phyloP scores from a whole-genome alignment of 2,329 filamentous ascomycete genomes.

The Fulvia fulva region DNA sequence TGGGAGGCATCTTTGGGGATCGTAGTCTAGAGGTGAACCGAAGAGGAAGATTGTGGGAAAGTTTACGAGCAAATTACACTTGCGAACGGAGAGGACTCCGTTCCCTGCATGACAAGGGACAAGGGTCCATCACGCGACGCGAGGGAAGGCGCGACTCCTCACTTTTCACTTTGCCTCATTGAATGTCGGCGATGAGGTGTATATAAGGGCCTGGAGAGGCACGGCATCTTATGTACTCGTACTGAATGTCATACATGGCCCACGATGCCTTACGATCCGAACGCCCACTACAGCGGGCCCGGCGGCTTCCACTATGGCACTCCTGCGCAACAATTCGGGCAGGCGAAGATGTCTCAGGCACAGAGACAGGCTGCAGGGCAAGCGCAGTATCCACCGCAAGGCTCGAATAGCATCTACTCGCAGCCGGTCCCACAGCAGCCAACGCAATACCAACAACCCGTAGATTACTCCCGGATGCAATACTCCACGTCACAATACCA shows the following conservation, averaged over 20 bases:
- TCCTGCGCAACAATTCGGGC: slow-evolving; percentile 7
- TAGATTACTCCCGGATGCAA: slow-evolving; percentile 6
- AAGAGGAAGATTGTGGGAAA: background rate
- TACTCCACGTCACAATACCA: slow-evolving; percentile 19
- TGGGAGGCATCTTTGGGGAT: slow-evolving; percentile 14
- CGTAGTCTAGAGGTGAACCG: background rate
- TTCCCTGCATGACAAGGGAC: no score
- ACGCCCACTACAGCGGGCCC: background rate
- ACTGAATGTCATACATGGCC: background rate
- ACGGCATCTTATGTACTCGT: background rate
- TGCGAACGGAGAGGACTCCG: slow-evolving; percentile 1
- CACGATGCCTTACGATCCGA: slow-evolving; percentile 16
- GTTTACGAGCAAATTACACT: background rate
- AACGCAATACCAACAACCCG: slow-evolving; percentile 4
- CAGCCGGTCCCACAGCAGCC: background rate
- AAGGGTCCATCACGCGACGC: background rate
- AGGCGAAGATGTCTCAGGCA: slow-evolving; percentile 2
- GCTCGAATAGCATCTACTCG: background rate
- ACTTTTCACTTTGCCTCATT: background rate
- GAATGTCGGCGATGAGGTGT: background rate
- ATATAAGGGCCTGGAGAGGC: background rate
- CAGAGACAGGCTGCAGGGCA: background rate
- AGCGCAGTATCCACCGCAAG: background rate
- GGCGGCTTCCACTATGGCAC: slow-evolving; percentile 1
- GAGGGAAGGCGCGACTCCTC: slow-evolving; percentile 2